Evolutionary conservation across 2,329 filamentous ascomycete species (phyloP), one percentile per base, ranked within the genome.

Genomic region (Pyrenophora graminea): DNA sequence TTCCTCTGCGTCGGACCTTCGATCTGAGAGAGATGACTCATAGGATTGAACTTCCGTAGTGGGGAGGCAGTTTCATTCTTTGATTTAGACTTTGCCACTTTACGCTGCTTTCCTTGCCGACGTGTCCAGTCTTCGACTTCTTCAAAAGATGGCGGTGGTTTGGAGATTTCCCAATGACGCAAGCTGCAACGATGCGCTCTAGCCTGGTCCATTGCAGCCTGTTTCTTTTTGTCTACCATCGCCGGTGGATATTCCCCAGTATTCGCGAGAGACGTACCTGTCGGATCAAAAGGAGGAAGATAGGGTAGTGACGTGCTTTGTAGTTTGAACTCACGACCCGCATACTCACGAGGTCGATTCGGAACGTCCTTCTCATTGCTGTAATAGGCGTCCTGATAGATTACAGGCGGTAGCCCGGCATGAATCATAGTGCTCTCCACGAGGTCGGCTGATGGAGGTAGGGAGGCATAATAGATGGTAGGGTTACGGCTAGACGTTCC

Each of bases 321-420:
- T 6, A 97, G 76, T 51, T 85, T 87, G 68, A 95, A 97, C 62
- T 95, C 89, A 61, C 86, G 85, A 3, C 93, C 93, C 6, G 89
- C 93, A 74, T 96, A 97, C 72, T 96, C 91, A 45, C 90, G 82
- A 27, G 81, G 74, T 45, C 87, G 83, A 33, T 87, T 81, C 10
- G 92, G 91, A 0, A 97, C 88, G 72, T 97, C 94, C 43, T 80
- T 81, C 55, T 95, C 90, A 23, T 89, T 81, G 61, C 91, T 89
- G 68, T 96, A 97, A 65, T 87, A 92, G 0, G 92, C 87, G 67
- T 91, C 86, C 70, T 91, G 89, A 58, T 96, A 95, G 41, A 97
- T 82, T 12, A 89, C 81, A 51, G 86, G 79, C 0, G 89, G 88
- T 7, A 85, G 74, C 10, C 80, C 80, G 50, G 79, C 73, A n/a